Evolutionary conservation across 768 basidiomycete genomes (phyloP).

Genomic region (Boletus reticulatus): DNA sequence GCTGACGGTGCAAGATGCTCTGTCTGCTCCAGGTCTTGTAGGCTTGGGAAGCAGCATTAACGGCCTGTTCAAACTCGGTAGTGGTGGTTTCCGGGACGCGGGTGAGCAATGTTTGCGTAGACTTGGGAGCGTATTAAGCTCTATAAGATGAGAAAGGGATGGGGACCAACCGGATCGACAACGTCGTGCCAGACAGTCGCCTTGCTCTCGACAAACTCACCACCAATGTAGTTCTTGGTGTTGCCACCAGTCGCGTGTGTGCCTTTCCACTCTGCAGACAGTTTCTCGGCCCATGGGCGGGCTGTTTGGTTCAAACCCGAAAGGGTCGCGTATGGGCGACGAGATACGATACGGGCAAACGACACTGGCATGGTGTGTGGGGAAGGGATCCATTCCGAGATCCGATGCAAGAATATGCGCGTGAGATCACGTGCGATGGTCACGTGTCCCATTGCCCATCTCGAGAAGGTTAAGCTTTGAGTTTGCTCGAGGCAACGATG

Average conservation of each 20-base stretch:
- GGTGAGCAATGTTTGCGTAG: slow-evolving; percentile 87
- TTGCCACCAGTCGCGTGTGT: slow-evolving; percentile 82
- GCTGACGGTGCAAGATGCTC: slow-evolving; percentile 82
- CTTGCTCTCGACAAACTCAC: slow-evolving; percentile 84
- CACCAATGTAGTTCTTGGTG: slow-evolving; percentile 91
- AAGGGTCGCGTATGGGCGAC: slow-evolving; percentile 44
- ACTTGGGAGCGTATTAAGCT: slow-evolving; percentile 41
- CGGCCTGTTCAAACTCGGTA: slow-evolving; percentile 79
- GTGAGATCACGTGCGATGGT: slow-evolving; percentile 13
- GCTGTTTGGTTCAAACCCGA: slow-evolving; percentile 54
- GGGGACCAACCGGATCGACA: slow-evolving; percentile 73
- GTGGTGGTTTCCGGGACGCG: slow-evolving; percentile 86
- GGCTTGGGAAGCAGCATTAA: slow-evolving; percentile 78
- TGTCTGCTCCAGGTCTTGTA: slow-evolving; percentile 88
- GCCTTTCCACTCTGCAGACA: slow-evolving; percentile 81
- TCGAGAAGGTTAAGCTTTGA: neutral
- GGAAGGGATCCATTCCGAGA: neutral
- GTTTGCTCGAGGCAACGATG: slow-evolving; percentile 14
- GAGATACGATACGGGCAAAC: slow-evolving; percentile 7
- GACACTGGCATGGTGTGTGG: slow-evolving; percentile 25
- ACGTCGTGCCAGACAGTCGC: slow-evolving; percentile 81
- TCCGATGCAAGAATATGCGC: neutral
- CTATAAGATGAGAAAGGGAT: neutral
- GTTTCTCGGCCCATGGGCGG: slow-evolving; percentile 60
- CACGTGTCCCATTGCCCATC: slow-evolving; percentile 13